These are phyloP conservation scores for Suillus plorans DNA, from an alignment of 768 basidiomycete genomes.

Conservation along the genomic window DNA sequence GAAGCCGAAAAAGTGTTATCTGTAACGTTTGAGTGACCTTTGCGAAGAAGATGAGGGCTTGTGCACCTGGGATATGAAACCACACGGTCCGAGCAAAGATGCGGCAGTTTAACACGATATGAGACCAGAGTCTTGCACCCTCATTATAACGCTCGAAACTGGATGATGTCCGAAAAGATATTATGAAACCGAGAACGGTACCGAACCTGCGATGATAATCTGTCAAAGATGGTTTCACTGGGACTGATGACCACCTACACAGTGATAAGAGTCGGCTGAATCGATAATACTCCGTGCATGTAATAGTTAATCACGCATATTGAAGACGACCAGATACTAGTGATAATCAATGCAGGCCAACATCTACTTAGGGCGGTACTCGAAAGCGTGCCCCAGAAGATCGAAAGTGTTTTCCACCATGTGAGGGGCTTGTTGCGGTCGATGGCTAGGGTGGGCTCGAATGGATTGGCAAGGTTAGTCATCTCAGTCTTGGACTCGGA, in stretches of 20 bases:
- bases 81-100: slow-evolving; percentile 62
- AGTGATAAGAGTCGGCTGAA: slow-evolving; percentile 58
- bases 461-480: background rate
- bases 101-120: slow-evolving; percentile 53
- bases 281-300: slow-evolving; percentile 38
- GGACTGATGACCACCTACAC: slow-evolving; percentile 46
- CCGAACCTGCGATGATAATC: slow-evolving; percentile 38
- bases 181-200: slow-evolving; percentile 74
- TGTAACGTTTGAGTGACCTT: slow-evolving; percentile 11
- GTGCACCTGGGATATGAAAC: slow-evolving; percentile 63
- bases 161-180: slow-evolving; percentile 69
- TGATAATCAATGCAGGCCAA: slow-evolving; percentile 59
- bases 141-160: slow-evolving; percentile 77
- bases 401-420: background rate
- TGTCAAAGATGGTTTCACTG: slow-evolving; percentile 23
- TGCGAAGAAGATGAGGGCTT: slow-evolving; percentile 10
- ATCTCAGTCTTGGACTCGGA: background rate
- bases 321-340: slow-evolving; percentile 56
- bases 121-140: slow-evolving; percentile 64
- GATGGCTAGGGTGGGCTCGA: background rate
- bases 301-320: slow-evolving; percentile 51
- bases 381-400: background rate
- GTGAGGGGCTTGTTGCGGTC: background rate
- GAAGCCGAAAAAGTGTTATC: slow-evolving; percentile 18
- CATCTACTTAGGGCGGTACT: slow-evolving; percentile 28